phyloP scores from a whole-genome alignment of 495 filamentous ascomycete species.

The Penicillium samsonianum region DNA sequence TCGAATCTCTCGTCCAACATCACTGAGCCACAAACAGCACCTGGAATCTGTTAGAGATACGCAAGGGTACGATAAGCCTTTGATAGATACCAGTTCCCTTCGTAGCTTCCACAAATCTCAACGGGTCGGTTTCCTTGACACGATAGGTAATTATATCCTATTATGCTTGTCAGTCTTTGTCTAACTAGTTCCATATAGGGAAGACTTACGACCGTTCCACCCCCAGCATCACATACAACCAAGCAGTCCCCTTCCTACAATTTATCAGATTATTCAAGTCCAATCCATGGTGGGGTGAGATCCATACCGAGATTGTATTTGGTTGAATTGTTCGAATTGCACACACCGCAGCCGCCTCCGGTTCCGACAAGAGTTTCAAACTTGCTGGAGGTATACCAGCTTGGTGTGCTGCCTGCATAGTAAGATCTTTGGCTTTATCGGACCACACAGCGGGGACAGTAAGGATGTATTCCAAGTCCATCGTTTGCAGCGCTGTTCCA shows the following conservation, averaged over 20 bases:
- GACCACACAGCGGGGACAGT: conserved; percentile 61
- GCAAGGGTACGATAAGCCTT: background rate
- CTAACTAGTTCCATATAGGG: too few relatives aligned
- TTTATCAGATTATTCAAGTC: background rate
- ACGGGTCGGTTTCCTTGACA: conserved; percentile 14
- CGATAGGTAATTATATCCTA: conserved; percentile 52
- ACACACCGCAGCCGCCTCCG: conserved; percentile 61
- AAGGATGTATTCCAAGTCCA: conserved; percentile 41
- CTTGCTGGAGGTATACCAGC: conserved; percentile 47
- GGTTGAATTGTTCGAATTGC: conserved; percentile 41
- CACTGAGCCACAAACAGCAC: conserved; percentile 57
- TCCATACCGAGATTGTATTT: conserved; percentile 25
- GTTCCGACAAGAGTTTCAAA: conserved; percentile 59
- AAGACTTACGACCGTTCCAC: conserved; percentile 57
- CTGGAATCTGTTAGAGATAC: conserved; percentile 21
- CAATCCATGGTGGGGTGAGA: background rate
- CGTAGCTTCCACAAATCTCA: conserved; percentile 20
- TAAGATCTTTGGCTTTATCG: conserved; percentile 51
- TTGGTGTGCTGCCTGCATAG: conserved; percentile 42
- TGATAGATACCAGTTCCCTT: conserved; percentile 28
- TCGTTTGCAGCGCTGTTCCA: conserved; percentile 16
- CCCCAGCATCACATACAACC: conserved; percentile 59
- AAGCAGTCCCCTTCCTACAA: conserved; percentile 44
- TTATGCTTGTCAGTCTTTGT: background rate
- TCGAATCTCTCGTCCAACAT: conserved; percentile 54